Evolutionary conservation across 345 rosid species (phyloP).

Genomic region (Rhodomyrtus tomentosa): DNA sequence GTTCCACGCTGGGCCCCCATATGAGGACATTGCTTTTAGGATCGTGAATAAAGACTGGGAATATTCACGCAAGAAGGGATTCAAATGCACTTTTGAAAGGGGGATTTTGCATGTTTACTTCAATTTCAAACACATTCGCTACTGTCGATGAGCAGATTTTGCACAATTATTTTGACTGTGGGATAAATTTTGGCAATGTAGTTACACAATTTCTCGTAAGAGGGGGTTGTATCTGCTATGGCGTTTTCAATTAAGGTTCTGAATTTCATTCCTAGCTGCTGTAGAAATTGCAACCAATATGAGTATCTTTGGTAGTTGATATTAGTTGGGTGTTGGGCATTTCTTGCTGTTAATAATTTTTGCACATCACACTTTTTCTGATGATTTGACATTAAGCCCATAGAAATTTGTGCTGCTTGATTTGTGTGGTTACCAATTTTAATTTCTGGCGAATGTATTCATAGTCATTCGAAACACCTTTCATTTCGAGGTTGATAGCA

Average conservation of each 20-base stretch:
- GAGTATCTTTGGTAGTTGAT: background rate
- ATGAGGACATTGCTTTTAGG: constrained; percentile 79
- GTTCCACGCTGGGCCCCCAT: constrained; percentile 94
- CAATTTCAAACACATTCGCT: constrained; percentile 82
- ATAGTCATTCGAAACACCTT: background rate
- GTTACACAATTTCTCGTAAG: background rate
- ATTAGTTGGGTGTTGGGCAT: background rate
- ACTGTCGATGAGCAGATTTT: constrained; percentile 43
- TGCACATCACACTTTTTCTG: background rate
- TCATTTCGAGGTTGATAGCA: background rate
- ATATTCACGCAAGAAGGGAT: constrained; percentile 91
- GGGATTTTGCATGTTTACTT: constrained; percentile 80
- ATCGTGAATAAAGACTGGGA: constrained; percentile 96
- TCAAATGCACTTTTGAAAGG: constrained; percentile 86
- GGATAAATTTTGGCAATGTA: background rate
- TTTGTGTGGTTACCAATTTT: background rate
- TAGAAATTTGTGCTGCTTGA: background rate
- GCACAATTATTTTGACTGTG: background rate
- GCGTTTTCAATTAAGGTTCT: background rate
- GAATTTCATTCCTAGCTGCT: background rate
- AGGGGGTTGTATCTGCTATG: background rate
- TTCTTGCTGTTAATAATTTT: background rate
- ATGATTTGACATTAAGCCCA: background rate
- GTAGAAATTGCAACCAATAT: background rate
- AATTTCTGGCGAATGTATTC: background rate